A percentile compares a stretch with the other conserved stretches of the same genome.
Conservation (phyloP, 1,139 yeast genomes). For the Saccharomycopsis hybrid region DNA sequence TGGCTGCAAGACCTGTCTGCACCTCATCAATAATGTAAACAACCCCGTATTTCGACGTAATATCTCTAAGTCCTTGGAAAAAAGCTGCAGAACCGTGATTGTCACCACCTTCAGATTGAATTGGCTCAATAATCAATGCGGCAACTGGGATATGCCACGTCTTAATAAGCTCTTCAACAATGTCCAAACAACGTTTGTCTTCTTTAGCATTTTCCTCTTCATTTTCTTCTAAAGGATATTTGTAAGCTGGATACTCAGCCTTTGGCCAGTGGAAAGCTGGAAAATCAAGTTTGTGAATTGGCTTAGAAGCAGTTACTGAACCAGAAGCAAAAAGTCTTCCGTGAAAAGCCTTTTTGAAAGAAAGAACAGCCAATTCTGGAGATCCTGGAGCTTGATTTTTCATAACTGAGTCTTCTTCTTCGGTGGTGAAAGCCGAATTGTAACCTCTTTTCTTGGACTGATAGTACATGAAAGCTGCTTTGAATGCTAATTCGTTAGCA, state of each 20-base stretch:
- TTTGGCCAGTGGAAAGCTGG: constrained; percentile 77
- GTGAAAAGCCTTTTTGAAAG: constrained; percentile 68
- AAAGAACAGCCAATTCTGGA: constrained; percentile 58
- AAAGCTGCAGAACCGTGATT: constrained; percentile 54
- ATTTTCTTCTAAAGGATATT: constrained; percentile 55
- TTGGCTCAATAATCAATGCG: constrained; percentile 66
- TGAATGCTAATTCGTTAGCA: constrained; percentile 72
- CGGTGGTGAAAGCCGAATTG: constrained; percentile 43
- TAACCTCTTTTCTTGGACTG: constrained; percentile 50
- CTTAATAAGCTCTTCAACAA: constrained; percentile 47
- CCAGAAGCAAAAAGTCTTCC: constrained; percentile 71
- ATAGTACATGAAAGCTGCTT: constrained; percentile 73
- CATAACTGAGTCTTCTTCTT: constrained; percentile 60
- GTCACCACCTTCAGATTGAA: constrained; percentile 75
- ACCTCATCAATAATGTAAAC: constrained; percentile 67
- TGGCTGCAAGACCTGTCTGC: constrained; percentile 71
- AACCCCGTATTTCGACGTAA: constrained; percentile 51
- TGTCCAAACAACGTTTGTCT: constrained; percentile 53
- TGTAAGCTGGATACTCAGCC: constrained; percentile 62
- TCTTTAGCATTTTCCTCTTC: constrained; percentile 48
- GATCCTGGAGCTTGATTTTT: constrained; percentile 60
- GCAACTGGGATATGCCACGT: constrained; percentile 51
- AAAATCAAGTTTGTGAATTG: constrained; percentile 66
- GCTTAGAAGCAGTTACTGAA: constrained; percentile 68
- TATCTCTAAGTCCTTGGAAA: constrained; percentile 60